Base-by-base conservation (phyloP, 805 yeast genomes). In the Metschnikowia reukaufii region DNA sequence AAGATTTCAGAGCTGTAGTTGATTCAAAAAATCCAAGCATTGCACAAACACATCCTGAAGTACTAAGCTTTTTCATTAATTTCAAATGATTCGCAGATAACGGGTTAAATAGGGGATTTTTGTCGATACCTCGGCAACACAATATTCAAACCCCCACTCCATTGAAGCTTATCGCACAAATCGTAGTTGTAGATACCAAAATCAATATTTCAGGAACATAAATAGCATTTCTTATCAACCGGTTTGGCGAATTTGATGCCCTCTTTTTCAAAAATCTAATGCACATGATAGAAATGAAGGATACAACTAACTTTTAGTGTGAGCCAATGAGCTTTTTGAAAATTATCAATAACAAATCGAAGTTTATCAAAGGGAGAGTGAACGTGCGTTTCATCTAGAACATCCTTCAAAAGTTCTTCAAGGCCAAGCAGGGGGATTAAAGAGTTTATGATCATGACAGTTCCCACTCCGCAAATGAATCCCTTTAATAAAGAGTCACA, bases 1-100 rank as follows among this genome's bases (percentile, higher is more conserved):
- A 69, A 0, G 96, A 79, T 64, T 94, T 88, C 16, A 91, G 86
- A 0, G 97, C 97, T 0, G 96, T 90, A 0, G 97, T 87, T 6
- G 96, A 84, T 63, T 92, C 97, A 57, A 92, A 87, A 61, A 92
- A 89, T 0, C 98, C 98, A 31, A 92, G 68, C 60, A 89, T 78
- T 0, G 97, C 95, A 51, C 88, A 81, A 47, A 86, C 76, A 50
- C 90, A 81, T 2, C 76, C 76, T 0, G 94, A 80, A 0, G 92
- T 76, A n/a, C 82, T 74, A 56, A 88, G 76, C 41, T 82, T 65
- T 20, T 75, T 73, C 42, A 78, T 74, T 50, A 85, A 77, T 49
- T 77, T 70, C 31, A 72, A 72, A 48, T 75, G 69, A 16, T 72
- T 70, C 2, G 68, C 55, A 0, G 80, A 62, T 13, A 91, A 63